Evolutionary conservation across 768 basidiomycete genomes (phyloP).

Genomic region (Pleurotus tuoliensis): DNA sequence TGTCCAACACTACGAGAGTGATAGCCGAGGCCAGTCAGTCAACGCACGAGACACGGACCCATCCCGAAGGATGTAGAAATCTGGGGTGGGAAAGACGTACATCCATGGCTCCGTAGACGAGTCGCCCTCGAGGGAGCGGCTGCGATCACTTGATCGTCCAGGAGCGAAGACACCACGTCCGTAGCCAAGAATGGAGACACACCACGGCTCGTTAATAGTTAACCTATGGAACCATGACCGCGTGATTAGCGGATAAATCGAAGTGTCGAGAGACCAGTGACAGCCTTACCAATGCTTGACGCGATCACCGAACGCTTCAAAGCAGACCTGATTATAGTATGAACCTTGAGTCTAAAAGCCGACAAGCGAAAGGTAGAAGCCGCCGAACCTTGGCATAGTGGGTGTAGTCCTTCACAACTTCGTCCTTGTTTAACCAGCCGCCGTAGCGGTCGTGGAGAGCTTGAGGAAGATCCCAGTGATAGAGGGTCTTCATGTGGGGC

Average conservation of each 20-base stretch:
- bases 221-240: slow-evolving; percentile 37
- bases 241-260: slow-evolving; percentile 18
- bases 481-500: slow-evolving; percentile 47
- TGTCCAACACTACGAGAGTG: slow-evolving; percentile 55
- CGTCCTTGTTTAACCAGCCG: slow-evolving; percentile 72
- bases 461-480: slow-evolving; percentile 81
- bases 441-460: slow-evolving; percentile 69
- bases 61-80: background rate
- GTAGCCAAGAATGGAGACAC: slow-evolving; percentile 66
- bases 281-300: slow-evolving; percentile 64
- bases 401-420: slow-evolving; percentile 63
- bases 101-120: slow-evolving; percentile 69
- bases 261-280: slow-evolving; percentile 3
- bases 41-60: background rate
- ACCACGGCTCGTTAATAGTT: slow-evolving; percentile 78
- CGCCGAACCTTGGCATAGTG: slow-evolving; percentile 50
- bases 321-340: slow-evolving; percentile 51
- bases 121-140: slow-evolving; percentile 55
- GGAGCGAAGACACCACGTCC: slow-evolving; percentile 70
- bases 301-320: slow-evolving; percentile 69
- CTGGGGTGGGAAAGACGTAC: slow-evolving; percentile 31
- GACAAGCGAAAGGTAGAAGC: background rate
- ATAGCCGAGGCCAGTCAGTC: slow-evolving; percentile 3
- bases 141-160: slow-evolving; percentile 62
- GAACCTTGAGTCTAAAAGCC: background rate